Evolutionary conservation across 306 rosid species (phyloP).

Genomic region (Geum urbanum): DNA sequence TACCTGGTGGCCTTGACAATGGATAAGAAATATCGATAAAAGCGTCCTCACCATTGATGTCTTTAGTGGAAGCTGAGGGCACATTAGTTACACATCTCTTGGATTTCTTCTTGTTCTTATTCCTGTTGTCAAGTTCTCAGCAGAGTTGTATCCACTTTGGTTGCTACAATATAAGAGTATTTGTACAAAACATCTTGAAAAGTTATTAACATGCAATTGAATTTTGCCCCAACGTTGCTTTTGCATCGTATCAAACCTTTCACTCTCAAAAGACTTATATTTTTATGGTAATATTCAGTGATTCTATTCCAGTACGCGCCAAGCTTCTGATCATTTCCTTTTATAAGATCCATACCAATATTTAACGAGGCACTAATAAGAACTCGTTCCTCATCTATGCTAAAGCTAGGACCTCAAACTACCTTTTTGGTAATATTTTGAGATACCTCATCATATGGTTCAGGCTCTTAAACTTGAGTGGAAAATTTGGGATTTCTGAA

Average conservation of each 20-base stretch:
- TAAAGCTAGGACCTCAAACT: background rate
- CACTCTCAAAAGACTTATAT: background rate
- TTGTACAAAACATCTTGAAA: background rate
- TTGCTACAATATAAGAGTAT: too few species aligned
- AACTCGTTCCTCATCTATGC: background rate
- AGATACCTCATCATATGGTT: background rate
- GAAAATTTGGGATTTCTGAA: too few species aligned
- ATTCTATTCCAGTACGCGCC: background rate
- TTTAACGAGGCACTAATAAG: background rate
- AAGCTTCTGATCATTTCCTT: background rate
- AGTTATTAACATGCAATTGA: background rate
- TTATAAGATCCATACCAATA: background rate
- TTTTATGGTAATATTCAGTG: background rate
- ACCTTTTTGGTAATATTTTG: too few species aligned
- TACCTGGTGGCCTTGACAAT: too few species aligned
- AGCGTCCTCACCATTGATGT: too few species aligned
- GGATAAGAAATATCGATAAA: too few species aligned
- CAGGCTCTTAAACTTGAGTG: background rate
- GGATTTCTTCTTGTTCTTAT: too few species aligned
- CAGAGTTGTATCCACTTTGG: too few species aligned
- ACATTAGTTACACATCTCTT: too few species aligned
- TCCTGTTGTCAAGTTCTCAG: too few species aligned
- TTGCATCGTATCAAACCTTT: background rate
- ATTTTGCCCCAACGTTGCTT: background rate
- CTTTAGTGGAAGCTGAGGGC: too few species aligned